phyloP scores from a whole-genome alignment of 345 rosid species.

The Citrus hindsii region DNA sequence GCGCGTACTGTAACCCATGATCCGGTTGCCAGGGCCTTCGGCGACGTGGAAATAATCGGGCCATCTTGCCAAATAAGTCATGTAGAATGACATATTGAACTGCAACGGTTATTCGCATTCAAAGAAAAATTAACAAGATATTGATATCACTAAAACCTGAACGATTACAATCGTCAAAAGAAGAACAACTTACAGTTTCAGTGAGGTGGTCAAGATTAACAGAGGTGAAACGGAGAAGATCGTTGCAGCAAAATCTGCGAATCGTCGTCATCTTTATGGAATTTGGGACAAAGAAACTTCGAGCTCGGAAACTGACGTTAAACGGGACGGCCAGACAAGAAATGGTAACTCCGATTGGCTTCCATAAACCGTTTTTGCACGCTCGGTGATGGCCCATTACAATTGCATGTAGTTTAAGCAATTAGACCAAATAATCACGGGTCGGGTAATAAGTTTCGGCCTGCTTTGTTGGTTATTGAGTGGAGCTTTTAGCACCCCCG shows the following conservation, averaged over 20 bases:
- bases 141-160: background rate
- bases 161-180: background rate
- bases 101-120: constrained; percentile 16
- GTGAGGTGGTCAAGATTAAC: constrained; percentile 95
- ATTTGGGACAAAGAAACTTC: background rate
- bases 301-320: background rate
- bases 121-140: background rate
- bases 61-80: constrained; percentile 97
- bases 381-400: background rate
- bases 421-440: background rate
- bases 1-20: constrained; percentile 87
- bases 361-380: background rate
- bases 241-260: constrained; percentile 87
- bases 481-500: too few relatives aligned
- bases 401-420: too few relatives aligned
- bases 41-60: constrained; percentile 97
- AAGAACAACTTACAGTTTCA: constrained; percentile 55
- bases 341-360: background rate
- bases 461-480: too few relatives aligned
- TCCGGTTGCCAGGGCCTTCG: constrained; percentile 65
- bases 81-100: constrained; percentile 97
- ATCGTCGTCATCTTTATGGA: constrained; percentile 73
- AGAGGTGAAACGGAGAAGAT: constrained; percentile 79
- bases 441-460: background rate
- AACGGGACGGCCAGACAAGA: background rate